phyloP scores from a whole-genome alignment of 2,329 filamentous ascomycete species.

The Magnaporthiopsis rhizophila region DNA sequence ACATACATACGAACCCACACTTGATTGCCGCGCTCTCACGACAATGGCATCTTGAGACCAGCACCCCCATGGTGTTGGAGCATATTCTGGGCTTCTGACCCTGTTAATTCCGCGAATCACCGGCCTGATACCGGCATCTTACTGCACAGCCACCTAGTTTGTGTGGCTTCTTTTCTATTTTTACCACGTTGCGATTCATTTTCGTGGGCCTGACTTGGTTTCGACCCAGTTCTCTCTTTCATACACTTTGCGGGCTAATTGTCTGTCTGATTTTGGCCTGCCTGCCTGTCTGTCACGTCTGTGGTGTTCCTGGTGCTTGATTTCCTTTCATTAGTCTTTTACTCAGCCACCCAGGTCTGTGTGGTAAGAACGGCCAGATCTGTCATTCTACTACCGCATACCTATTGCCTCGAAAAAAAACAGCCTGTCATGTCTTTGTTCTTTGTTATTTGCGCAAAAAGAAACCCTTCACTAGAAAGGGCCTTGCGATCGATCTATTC shows the following conservation, averaged over 20 bases:
- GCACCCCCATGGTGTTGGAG: too few relatives aligned
- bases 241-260: not conserved
- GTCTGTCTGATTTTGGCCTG: not conserved
- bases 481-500: not conserved
- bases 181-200: not conserved
- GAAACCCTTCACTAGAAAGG: not conserved
- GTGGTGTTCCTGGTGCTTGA: not conserved
- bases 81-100: not conserved
- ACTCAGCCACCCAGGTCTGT: not conserved
- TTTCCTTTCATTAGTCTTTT: not conserved
- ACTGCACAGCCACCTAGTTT: not conserved
- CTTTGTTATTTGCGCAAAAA: not conserved
- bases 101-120: not conserved
- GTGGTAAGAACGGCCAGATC: not conserved
- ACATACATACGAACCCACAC: not conserved
- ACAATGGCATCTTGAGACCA: not conserved
- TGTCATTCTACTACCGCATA: slow-evolving; percentile 3
- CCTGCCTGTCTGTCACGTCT: not conserved
- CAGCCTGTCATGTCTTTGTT: slow-evolving; percentile 4
- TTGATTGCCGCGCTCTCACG: not conserved
- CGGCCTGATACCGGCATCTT: not conserved
- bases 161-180: not conserved
- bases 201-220: not conserved
- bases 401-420: slow-evolving; percentile 1
- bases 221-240: not conserved